phyloP scores from a whole-genome alignment of 1,284 basidiomycete species.

The Irpex sp. region DNA sequence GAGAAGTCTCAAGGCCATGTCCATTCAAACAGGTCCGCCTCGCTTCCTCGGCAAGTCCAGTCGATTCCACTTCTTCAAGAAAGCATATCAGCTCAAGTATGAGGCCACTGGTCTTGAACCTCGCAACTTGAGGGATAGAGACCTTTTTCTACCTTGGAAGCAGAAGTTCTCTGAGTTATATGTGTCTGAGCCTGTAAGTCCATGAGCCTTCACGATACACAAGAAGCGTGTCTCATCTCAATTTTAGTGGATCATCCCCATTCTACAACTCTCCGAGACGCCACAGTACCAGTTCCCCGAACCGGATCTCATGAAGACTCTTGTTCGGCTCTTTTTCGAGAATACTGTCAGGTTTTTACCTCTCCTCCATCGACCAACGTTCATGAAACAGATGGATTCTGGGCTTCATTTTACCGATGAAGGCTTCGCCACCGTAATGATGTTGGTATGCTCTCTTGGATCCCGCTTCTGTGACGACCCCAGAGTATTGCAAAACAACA shows the following conservation, averaged over 20 bases:
- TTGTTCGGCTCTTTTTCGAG: constrained; percentile 72
- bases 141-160: neutral
- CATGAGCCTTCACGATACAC: constrained; percentile 11
- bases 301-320: constrained; percentile 18
- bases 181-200: neutral
- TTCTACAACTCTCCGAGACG: constrained; percentile 27
- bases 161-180: neutral
- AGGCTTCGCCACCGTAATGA: constrained; percentile 66
- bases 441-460: constrained; percentile 76
- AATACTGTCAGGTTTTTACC: constrained; percentile 61
- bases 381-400: constrained; percentile 54
- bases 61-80: constrained; percentile 10
- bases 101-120: constrained; percentile 1
- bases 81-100: constrained; percentile 8
- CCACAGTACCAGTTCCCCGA: constrained; percentile 57
- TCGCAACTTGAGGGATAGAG: neutral
- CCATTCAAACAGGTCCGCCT: constrained; percentile 4
- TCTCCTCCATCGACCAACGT: constrained; percentile 74
- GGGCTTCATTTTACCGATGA: constrained; percentile 57
- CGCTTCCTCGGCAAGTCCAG: constrained; percentile 12
- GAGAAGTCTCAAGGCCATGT: constrained; percentile 8
- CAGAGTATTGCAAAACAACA: constrained; percentile 51
- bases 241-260: constrained; percentile 14
- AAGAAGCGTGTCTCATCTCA: neutral
- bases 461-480: constrained; percentile 68